phyloP scores from a whole-genome alignment of 2,329 filamentous ascomycete genomes.

The Coniochaeta prunicola region DNA sequence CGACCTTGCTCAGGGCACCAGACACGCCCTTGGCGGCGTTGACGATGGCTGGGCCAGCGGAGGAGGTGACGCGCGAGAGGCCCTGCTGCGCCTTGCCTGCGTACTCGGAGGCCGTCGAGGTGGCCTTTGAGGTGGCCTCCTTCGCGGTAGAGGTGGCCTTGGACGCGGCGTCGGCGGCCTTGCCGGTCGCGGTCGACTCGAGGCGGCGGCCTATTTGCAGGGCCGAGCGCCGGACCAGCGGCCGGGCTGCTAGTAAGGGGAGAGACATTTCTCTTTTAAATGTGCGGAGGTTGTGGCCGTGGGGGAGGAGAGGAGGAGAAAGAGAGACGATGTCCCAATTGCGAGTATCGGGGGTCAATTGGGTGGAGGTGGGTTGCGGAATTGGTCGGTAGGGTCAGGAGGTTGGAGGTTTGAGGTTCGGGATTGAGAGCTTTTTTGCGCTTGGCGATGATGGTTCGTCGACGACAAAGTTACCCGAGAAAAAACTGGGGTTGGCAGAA shows the following conservation, averaged over 20 bases:
- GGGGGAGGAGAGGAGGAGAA: neutral
- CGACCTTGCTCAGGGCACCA: constrained; percentile 65
- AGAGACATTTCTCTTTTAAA: constrained; percentile 17
- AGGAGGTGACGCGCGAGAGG: constrained; percentile 71
- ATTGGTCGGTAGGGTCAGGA: constrained; percentile 5
- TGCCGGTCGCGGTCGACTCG: constrained; percentile 12
- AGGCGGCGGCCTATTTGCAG: constrained; percentile 35
- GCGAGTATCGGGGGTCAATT: neutral
- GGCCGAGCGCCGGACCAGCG: constrained; percentile 37
- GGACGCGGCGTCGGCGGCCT: constrained; percentile 25
- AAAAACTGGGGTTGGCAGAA: constrained; percentile 15
- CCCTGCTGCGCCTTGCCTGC: constrained; percentile 69
- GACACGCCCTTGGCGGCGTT: constrained; percentile 62
- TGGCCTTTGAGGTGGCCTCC: constrained; percentile 34
- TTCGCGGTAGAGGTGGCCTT: constrained; percentile 53
- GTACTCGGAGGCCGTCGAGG: constrained; percentile 35
- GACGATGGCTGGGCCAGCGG: constrained; percentile 70
- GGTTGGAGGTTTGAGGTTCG: constrained; percentile 3
- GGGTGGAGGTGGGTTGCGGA: constrained; percentile 7
- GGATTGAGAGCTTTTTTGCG: constrained; percentile 3
- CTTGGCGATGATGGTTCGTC: neutral
- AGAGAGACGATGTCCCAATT: too few relatives aligned
- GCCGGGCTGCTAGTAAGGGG: constrained; percentile 21
- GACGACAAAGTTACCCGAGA: constrained; percentile 7
- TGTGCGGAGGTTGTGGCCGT: neutral